Conservation (phyloP, 768 basidiomycete genomes). For the Hydnomerulius pinastri region DNA sequence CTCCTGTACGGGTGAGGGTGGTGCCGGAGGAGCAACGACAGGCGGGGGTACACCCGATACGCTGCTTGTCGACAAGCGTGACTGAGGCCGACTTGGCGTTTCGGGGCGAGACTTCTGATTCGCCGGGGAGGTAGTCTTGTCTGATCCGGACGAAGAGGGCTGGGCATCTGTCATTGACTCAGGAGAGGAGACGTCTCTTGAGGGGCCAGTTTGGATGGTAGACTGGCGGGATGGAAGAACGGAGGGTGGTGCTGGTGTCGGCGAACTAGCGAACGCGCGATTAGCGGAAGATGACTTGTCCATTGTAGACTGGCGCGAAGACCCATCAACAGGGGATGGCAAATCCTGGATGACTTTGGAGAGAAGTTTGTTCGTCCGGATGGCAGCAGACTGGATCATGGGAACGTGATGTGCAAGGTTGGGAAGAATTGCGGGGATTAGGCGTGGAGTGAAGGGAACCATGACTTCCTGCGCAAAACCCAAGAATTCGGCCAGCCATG, state of each 20-base stretch:
- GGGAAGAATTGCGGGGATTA: constrained; percentile 90
- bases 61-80: constrained; percentile 54
- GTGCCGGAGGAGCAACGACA: constrained; percentile 27
- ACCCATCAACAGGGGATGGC: constrained; percentile 65
- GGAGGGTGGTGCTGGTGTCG: constrained; percentile 48
- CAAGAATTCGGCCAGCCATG: constrained; percentile 92
- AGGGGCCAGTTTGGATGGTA: constrained; percentile 41
- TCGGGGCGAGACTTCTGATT: constrained; percentile 33
- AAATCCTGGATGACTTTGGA: constrained; percentile 83
- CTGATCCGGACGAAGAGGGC: constrained; percentile 27
- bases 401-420: constrained; percentile 91
- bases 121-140: constrained; percentile 42
- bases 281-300: constrained; percentile 35
- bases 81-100: constrained; percentile 58
- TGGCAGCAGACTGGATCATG: constrained; percentile 86
- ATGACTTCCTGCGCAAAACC: constrained; percentile 88
- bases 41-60: constrained; percentile 37
- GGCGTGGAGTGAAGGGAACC: constrained; percentile 90
- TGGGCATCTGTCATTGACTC: constrained; percentile 43
- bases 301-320: constrained; percentile 22
- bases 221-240: constrained; percentile 51
- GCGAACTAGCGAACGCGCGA: constrained; percentile 51
- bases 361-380: constrained; percentile 83
- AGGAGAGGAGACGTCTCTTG: constrained; percentile 50
- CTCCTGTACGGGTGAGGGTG: constrained; percentile 31